phyloP scores from a whole-genome alignment of 305 asterid species.

The Fraxinus sp. region DNA sequence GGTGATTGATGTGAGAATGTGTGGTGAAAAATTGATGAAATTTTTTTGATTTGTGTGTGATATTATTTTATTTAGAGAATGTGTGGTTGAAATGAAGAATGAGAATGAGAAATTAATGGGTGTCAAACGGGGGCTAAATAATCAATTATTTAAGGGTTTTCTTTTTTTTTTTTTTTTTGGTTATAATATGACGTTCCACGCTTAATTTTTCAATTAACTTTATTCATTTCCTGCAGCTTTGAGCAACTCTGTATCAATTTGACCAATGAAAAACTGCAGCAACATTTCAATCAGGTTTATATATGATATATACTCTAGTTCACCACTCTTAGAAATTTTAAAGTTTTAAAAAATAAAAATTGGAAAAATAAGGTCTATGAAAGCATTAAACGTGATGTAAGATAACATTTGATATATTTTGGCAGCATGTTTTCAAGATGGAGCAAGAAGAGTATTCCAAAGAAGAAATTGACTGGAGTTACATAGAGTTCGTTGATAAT shows the following conservation, averaged over 20 bases:
- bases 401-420: conserved; percentile 11
- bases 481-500: conserved; percentile 75
- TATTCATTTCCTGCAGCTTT: conserved; percentile 54
- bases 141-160: no score
- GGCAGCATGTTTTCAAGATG: conserved; percentile 90
- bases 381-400: not conserved
- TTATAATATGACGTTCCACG: conserved; percentile 14
- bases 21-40: no score
- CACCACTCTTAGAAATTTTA: not conserved
- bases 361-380: not conserved
- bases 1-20: no score
- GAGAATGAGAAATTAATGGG: no score
- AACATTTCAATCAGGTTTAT: conserved; percentile 87
- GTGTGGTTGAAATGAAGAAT: no score
- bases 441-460: conserved; percentile 89
- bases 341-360: not conserved
- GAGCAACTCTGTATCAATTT: conserved; percentile 90
- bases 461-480: conserved; percentile 92
- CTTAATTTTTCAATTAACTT: conserved; percentile 5
- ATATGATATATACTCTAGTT: conserved; percentile 2
- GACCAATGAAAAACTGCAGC: conserved; percentile 90
- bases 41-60: no score
- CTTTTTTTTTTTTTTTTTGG: not conserved
- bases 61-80: no score
- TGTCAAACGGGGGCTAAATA: no score